Base-by-base conservation (phyloP, 164 flowering plant species). In the Stephania japonica region DNA sequence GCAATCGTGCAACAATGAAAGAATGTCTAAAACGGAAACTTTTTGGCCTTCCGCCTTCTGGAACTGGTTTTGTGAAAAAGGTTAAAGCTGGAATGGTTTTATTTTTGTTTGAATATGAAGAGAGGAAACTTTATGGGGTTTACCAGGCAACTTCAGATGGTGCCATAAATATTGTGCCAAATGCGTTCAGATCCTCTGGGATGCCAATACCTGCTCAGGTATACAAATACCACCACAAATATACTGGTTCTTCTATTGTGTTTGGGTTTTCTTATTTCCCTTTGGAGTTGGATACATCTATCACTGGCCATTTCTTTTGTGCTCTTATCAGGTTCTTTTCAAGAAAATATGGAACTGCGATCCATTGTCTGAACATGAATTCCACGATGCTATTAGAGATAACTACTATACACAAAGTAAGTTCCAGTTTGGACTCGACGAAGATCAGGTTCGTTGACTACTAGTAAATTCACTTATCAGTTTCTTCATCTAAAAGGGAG, bases 181-280 rank as follows among this genome's bases (percentile, higher is more conserved):
- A 78, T 71, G 91, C 89, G 21, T 90, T 75, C 73, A 70, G 42
- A n/a, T 80, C 85, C 50, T 80, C 85, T 0, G 90, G 92, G 66
- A 87, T 78, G 78, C 75, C 75, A 72, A 82, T 85, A 68, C 80
- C 91, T 43, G 91, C 97, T n/a, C 97, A 91, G 93, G 97, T 91
- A 78, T 47, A 75, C 6, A 56, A 19, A 56, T 56, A 56, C 4
- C 18, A 11, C 10, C 42, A 11, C 14, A 56, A 43, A 5, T 47
- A 19, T 24, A n/a, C 62, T 56, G 62, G 19, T 56, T 1, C 19
- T 16, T 56, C n/a, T 56, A 47, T 47, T 47, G 53, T 16, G 16
- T 56, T 16, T 56, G 21, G 62, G 7, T 53, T 53, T n/a, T n/a
- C 19, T 6, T 56, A 56, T 5, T 56, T 56, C 21, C 62, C 38